Percentiles rank a stretch among this genome's conserved stretches.
Conservation (phyloP, 495 filamentous ascomycete genomes). For the Opeltia flavorubescens region DNA sequence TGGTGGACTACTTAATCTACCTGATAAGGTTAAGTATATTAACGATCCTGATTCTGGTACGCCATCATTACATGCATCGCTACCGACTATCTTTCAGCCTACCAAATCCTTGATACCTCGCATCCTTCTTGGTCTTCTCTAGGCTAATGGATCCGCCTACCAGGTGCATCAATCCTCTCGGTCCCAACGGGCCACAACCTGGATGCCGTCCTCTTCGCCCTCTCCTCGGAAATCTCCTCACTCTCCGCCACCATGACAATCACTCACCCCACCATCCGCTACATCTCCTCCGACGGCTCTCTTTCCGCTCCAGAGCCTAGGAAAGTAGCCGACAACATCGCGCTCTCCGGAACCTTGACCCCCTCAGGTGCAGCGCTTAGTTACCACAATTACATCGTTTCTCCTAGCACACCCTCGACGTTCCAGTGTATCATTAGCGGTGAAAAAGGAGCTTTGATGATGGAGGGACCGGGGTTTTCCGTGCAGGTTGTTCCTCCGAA, state of each 20-base stretch:
- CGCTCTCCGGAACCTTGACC: slow-evolving; percentile 3
- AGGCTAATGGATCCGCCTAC: not conserved
- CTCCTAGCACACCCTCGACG: not conserved
- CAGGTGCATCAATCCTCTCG: slow-evolving; percentile 5
- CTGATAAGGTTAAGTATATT: slow-evolving; percentile 1
- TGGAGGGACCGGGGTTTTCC: slow-evolving; percentile 18
- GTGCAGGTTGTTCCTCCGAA: slow-evolving; percentile 2
- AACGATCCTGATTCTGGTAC: slow-evolving; percentile 8
- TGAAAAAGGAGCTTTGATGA: slow-evolving; percentile 38
- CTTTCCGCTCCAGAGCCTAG: not conserved
- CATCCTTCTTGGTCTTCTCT: not conserved
- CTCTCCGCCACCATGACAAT: slow-evolving; percentile 1
- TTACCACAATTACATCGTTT: not conserved
- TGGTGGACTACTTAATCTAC: not conserved
- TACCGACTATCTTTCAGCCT: too few species aligned
- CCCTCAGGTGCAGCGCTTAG: not conserved
- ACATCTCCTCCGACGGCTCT: slow-evolving; percentile 1
- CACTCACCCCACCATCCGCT: slow-evolving; percentile 6
- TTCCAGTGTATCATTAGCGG: slow-evolving; percentile 44
- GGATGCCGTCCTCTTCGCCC: slow-evolving; percentile 3
- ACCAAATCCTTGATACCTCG: too few species aligned
- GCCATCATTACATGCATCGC: too few species aligned
- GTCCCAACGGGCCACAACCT: slow-evolving; percentile 6
- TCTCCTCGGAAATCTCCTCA: slow-evolving; percentile 7
- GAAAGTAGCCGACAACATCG: slow-evolving; percentile 1